phyloP scores from a whole-genome alignment of 805 yeast species.

The Candida hungchunana region DNA sequence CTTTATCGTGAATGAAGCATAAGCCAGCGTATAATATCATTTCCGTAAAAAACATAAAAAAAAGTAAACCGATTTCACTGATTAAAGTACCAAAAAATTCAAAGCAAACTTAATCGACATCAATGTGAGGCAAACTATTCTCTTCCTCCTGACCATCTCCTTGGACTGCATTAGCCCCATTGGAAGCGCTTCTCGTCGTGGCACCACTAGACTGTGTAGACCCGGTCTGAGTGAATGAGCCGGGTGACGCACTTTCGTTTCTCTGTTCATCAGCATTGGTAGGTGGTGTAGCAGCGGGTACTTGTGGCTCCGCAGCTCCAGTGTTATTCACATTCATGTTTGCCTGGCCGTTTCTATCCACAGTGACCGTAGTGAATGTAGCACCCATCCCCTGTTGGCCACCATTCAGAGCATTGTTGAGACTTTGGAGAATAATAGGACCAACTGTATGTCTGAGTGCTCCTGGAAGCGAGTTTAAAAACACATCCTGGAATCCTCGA shows the following conservation, averaged over 20 bases:
- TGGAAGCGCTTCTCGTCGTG: background rate
- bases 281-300: background rate
- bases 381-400: constrained; percentile 13
- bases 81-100: too few species aligned
- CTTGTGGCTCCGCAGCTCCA: too few species aligned
- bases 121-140: background rate
- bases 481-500: constrained; percentile 7
- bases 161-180: too few species aligned
- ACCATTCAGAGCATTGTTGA: constrained; percentile 15
- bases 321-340: background rate
- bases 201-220: background rate
- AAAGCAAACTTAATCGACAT: background rate
- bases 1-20: too few species aligned
- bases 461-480: constrained; percentile 11
- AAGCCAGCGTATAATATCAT: background rate
- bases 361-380: constrained; percentile 10
- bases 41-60: too few species aligned
- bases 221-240: too few species aligned
- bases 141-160: too few species aligned
- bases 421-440: constrained; percentile 11
- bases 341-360: constrained; percentile 2
- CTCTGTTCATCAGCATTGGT: too few species aligned
- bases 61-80: too few species aligned
- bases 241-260: too few species aligned
- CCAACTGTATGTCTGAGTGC: constrained; percentile 13